Percentiles rank a stretch among this genome's conserved stretches.
phyloP scores from a whole-genome alignment of 257 asterid species.

The Coffea canephora region DNA sequence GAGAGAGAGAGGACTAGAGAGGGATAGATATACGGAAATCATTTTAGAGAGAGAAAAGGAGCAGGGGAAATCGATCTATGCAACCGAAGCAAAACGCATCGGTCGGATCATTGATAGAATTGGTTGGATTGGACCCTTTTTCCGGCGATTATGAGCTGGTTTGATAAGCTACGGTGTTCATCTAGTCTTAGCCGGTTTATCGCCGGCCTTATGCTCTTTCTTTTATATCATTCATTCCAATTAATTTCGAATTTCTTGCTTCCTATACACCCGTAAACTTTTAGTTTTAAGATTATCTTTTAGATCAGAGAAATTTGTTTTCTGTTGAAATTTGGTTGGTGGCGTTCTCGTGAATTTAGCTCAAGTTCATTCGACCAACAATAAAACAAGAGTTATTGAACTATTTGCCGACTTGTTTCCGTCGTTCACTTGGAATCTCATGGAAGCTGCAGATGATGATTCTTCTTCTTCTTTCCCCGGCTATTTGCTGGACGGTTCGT shows the following conservation, averaged over 20 bases:
- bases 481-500: constrained; percentile 54
- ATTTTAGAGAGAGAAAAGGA: not conserved
- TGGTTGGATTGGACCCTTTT: constrained; percentile 12
- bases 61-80: constrained; percentile 49
- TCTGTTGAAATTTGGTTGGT: not conserved
- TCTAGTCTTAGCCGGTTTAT: constrained; percentile 84
- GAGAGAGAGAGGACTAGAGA: not conserved
- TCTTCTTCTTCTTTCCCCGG: constrained; percentile 35
- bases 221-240: constrained; percentile 74
- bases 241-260: constrained; percentile 88
- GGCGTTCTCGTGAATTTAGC: not conserved
- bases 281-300: not conserved
- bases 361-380: not conserved
- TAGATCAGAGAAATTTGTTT: constrained; percentile 14
- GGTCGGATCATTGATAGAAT: constrained; percentile 19
- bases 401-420: constrained; percentile 8
- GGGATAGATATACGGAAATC: no score
- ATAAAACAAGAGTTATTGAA: not conserved
- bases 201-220: constrained; percentile 87
- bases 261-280: constrained; percentile 83
- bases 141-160: constrained; percentile 74
- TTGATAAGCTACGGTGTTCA: constrained; percentile 68
- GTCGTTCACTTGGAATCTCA: constrained; percentile 22
- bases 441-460: constrained; percentile 54
- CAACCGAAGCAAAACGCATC: constrained; percentile 57